phyloP scores from a whole-genome alignment of 2,329 filamentous ascomycete genomes.

The Apiospora aurea region DNA sequence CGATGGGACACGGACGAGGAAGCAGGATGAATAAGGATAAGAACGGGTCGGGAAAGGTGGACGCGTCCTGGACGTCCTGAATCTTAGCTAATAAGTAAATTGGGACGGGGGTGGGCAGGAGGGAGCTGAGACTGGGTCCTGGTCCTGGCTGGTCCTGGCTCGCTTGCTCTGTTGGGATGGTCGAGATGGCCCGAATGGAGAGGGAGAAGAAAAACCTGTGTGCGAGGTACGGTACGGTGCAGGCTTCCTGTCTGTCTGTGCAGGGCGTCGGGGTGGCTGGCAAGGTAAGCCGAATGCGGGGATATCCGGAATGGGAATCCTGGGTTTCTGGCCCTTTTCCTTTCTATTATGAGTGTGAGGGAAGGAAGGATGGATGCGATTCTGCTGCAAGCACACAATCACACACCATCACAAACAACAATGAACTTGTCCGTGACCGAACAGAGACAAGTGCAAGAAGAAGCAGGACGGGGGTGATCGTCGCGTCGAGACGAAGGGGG shows the following conservation, averaged over 20 bases:
- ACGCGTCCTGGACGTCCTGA: slow-evolving; percentile 20
- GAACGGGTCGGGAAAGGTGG: slow-evolving; percentile 20
- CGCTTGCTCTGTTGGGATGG: neutral
- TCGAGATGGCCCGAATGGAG: slow-evolving; percentile 4
- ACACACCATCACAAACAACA: neutral
- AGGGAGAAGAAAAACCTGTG: neutral
- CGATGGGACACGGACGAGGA: slow-evolving; percentile 5
- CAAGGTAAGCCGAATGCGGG: slow-evolving; percentile 15
- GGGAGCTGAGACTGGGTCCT: slow-evolving; percentile 18
- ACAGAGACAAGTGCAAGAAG: slow-evolving; percentile 1
- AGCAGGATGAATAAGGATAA: slow-evolving; percentile 20
- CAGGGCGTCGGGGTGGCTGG: slow-evolving; percentile 16
- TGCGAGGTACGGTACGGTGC: too few species aligned
- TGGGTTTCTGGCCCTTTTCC: neutral
- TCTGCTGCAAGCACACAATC: neutral
- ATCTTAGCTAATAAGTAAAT: slow-evolving; percentile 20
- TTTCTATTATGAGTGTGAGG: neutral
- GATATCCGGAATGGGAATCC: slow-evolving; percentile 21
- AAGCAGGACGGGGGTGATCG: neutral
- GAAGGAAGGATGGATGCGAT: neutral
- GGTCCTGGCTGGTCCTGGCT: neutral
- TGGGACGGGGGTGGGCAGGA: neutral
- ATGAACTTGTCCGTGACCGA: neutral
- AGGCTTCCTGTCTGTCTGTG: neutral
- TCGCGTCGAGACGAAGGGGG: slow-evolving; percentile 21